Conservation (phyloP, 331 rosid species). For the Malus hybrid region DNA sequence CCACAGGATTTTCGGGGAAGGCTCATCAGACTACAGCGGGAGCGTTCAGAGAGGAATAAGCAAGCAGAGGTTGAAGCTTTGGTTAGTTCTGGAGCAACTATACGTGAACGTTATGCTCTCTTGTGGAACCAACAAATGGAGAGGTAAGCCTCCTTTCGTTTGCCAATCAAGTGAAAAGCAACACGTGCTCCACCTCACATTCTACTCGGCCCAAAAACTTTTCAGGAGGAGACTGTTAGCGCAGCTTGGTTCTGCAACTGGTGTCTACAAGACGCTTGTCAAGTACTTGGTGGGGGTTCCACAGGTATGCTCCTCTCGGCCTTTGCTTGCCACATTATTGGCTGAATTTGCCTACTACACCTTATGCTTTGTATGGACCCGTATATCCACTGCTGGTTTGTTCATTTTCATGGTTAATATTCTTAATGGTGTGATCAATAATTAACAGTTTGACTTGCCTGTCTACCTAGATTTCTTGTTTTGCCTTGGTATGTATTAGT, state of each 20-base stretch:
- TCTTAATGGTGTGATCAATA: neutral
- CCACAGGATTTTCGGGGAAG: slow-evolving; percentile 99
- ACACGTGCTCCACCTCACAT: slow-evolving; percentile 14
- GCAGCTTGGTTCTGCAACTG: slow-evolving; percentile 96
- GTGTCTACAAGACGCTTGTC: slow-evolving; percentile 96
- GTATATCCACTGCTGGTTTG: neutral
- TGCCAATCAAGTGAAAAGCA: neutral
- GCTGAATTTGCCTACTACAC: slow-evolving; percentile 3
- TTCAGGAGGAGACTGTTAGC: slow-evolving; percentile 85
- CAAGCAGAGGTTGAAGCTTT: slow-evolving; percentile 83
- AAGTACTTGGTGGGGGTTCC: slow-evolving; percentile 98
- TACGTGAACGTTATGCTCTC: slow-evolving; percentile 71
- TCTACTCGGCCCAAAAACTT: slow-evolving; percentile 12
- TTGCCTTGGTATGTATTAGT: neutral
- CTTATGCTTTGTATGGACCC: neutral
- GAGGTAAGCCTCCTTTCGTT: slow-evolving; percentile 40
- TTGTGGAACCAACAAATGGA: slow-evolving; percentile 97
- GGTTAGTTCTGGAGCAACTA: slow-evolving; percentile 75
- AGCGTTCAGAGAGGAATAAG: slow-evolving; percentile 94
- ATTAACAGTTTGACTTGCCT: neutral
- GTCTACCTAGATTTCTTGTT: neutral
- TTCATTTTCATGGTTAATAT: neutral
- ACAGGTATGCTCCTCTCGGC: slow-evolving; percentile 46
- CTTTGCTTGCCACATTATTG: neutral
- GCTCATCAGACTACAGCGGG: slow-evolving; percentile 80